Percentiles rank a stretch among this genome's conserved stretches.
phyloP scores from a whole-genome alignment of 1,284 basidiomycete genomes.

The Rhodotorula mucilaginosa region DNA sequence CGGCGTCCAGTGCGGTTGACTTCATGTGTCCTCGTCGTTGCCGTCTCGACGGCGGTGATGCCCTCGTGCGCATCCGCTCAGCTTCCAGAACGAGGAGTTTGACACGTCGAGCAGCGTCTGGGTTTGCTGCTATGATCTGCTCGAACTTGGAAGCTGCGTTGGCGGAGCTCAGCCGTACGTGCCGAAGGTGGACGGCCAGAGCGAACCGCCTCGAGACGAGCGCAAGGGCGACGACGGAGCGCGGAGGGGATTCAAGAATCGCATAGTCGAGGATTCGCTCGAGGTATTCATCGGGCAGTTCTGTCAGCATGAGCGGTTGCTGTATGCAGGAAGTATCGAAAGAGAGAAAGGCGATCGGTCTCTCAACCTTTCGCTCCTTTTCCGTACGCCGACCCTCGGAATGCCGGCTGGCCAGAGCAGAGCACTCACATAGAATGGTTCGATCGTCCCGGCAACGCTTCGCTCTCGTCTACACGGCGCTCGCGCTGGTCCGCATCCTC shows the following conservation, averaged over 20 bases:
- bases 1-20: neutral
- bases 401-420: too few species aligned
- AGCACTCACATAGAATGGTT: too few species aligned
- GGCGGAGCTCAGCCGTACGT: neutral
- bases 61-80: too few species aligned
- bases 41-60: too few species aligned
- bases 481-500: constrained; percentile 42
- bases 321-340: too few species aligned
- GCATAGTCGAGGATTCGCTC: neutral
- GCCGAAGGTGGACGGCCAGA: neutral
- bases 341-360: neutral
- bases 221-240: constrained; percentile 2
- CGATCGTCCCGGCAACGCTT: neutral
- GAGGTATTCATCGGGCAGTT: constrained; percentile 5
- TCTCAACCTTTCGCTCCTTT: neutral
- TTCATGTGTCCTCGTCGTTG: too few species aligned
- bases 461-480: constrained; percentile 31
- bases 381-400: too few species aligned
- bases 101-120: too few species aligned
- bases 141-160: neutral
- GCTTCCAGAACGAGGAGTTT: too few species aligned
- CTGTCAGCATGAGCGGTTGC: neutral
- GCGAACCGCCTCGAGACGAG: constrained; percentile 5
- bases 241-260: too few species aligned
- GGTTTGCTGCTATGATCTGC: neutral